Percentiles rank a stretch among this genome's conserved stretches.
Evolutionary conservation across 306 rosid genomes (phyloP).

Genomic region (Trifolium repens): DNA sequence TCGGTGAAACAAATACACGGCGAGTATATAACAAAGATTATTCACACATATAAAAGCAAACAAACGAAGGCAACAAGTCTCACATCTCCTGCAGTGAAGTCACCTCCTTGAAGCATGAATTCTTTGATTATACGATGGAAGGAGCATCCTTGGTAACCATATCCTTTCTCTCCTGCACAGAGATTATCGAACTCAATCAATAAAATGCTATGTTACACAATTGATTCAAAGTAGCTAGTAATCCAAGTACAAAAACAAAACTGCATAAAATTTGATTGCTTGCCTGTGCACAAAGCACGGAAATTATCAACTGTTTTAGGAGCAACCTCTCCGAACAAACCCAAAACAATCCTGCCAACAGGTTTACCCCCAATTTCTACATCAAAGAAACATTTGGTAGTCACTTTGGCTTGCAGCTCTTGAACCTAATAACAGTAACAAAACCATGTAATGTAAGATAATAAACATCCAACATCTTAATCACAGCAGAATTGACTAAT

Average conservation of each 20-base stretch:
- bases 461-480: conserved; percentile 16
- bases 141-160: conserved; percentile 89
- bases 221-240: conserved; percentile 14
- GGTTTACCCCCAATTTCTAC: conserved; percentile 78
- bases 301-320: conserved; percentile 88
- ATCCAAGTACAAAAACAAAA: conserved; percentile 27
- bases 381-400: conserved; percentile 80
- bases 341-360: conserved; percentile 67
- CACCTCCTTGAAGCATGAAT: conserved; percentile 99
- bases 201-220: conserved; percentile 15
- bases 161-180: conserved; percentile 88
- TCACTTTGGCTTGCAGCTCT: conserved; percentile 80
- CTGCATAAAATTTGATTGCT: conserved; percentile 27
- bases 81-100: conserved; percentile 88
- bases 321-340: conserved; percentile 77
- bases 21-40: conserved; percentile 12
- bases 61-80: conserved; percentile 34
- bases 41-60: not conserved
- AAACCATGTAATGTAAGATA: conserved; percentile 39
- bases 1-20: conserved; percentile 21
- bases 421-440: conserved; percentile 55
- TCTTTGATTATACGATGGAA: conserved; percentile 92
- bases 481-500: conserved; percentile 13
- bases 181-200: conserved; percentile 35
- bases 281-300: conserved; percentile 91